These are phyloP conservation scores for Solanum hybrid DNA, from an alignment of 305 asterid species.

Conservation along the genomic window DNA sequence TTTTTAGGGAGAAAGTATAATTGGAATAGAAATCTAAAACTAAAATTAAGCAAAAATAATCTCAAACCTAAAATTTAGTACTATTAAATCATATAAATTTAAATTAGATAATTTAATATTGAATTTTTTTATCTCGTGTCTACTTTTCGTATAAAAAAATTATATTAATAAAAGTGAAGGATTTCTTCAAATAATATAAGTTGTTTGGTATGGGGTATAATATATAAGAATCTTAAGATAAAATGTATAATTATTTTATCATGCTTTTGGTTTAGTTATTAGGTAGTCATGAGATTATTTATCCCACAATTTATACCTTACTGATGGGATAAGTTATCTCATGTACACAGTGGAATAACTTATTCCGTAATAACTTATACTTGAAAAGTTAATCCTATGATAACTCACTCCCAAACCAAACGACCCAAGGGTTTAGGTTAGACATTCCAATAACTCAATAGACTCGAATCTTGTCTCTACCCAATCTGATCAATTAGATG, in stretches of 20 bases:
- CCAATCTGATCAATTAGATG: not conserved
- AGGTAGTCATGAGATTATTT: not conserved
- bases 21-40: not conserved
- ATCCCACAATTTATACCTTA: not conserved
- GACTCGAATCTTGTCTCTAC: not conserved
- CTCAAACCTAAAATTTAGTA: not conserved
- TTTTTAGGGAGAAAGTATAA: not conserved
- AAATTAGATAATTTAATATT: not conserved
- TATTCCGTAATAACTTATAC: not conserved
- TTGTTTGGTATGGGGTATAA: not conserved
- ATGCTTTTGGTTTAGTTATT: no score
- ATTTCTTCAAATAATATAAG: not conserved
- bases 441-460: not conserved
- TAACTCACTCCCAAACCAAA: not conserved
- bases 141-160: not conserved
- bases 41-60: not conserved
- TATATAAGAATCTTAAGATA: not conserved
- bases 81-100: not conserved
- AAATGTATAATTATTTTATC: not conserved
- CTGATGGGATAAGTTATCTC: not conserved
- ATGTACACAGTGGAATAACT: no score
- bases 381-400: not conserved
- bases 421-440: not conserved
- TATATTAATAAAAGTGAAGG: not conserved
- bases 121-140: not conserved